Evolutionary conservation across 2,329 filamentous ascomycete species (phyloP), one percentile per base, ranked within the genome.

Genomic region (Pseudogymnoascus sp.): DNA sequence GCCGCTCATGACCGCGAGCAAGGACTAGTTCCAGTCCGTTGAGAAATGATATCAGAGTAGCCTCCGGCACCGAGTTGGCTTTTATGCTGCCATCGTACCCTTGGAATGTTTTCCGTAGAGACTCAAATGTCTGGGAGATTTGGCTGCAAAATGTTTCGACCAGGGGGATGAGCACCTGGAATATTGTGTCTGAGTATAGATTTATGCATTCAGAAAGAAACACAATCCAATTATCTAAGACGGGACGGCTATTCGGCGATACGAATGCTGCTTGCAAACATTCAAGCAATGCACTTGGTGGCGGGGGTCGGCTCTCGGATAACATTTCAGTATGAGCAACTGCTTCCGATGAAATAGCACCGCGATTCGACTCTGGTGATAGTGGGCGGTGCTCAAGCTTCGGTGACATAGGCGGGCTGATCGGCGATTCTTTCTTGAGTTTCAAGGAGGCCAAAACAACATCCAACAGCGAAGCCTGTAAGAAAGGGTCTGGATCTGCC

Each of bases 11-110:
- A 4, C 89, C 92, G 69, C 87, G 86, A 16, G 93, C 93, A 64
- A 99, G 80, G 23, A 96, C 87, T 70, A 96, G 91, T 75, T 99
- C 95, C 1, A 99, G 81, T 0, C 91, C 95, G 67, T 96, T 93
- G n/a, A 99, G 80, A 1, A 99, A 80, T n/a, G 89, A 87, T 59
- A 96, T 91, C 0, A 93, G 76, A 0, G 88, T 90, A 0, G 88
- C 83, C 75, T 91, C 91, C 5, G 83, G 90, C 60, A 78, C 81
- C 69, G 75, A 77, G 2, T 73, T 72, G 3, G 70, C 67, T 16
- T 64, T 65, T 3, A 66, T 45, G 47, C 63, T 60, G 66, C 73
- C 60, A 62, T 76, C 71, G 68, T 66, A 68, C 54, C 78, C 69
- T 74, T 78, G 76, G 70, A 93, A 93, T 0, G 86, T 84, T 8